These are phyloP conservation scores for Lentithecium fluviatile DNA, from an alignment of 495 filamentous ascomycete genomes.

Conservation along the genomic window DNA sequence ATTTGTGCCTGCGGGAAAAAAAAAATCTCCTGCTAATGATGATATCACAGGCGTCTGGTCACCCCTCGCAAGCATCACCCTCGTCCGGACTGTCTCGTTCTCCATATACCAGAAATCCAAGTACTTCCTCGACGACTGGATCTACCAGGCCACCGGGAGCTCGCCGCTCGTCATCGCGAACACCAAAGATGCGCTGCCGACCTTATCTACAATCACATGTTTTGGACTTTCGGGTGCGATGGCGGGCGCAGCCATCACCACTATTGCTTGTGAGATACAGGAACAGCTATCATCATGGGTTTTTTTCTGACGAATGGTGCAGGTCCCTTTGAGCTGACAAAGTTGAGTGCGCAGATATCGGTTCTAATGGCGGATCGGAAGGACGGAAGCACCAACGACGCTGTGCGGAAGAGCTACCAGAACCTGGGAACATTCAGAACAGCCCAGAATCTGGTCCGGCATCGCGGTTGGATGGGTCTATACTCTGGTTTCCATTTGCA, in stretches of 20 bases:
- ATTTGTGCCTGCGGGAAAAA: background rate
- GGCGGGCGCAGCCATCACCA: conserved; percentile 75
- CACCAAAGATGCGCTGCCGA: conserved; percentile 66
- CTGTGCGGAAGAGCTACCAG: conserved; percentile 65
- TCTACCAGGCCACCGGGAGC: conserved; percentile 61
- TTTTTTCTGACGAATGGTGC: conserved; percentile 9
- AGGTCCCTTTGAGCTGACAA: conserved; percentile 94
- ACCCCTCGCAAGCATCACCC: conserved; percentile 81
- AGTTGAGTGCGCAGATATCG: conserved; percentile 85
- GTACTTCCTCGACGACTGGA: conserved; percentile 65
- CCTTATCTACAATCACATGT: conserved; percentile 64
- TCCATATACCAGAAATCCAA: conserved; percentile 87
- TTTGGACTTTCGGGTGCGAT: conserved; percentile 77
- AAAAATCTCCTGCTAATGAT: conserved; percentile 13
- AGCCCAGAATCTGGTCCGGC: conserved; percentile 72
- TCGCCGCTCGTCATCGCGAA: conserved; percentile 73
- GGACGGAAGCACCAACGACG: conserved; percentile 56
- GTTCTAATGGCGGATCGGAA: conserved; percentile 74
- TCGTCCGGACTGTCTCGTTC: conserved; percentile 89
- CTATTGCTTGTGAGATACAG: conserved; percentile 73
- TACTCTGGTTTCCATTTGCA: conserved; percentile 87
- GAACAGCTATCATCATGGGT: conserved; percentile 6
- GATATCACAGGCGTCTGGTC: conserved; percentile 63
- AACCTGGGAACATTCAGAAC: conserved; percentile 80
- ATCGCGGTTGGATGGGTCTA: conserved; percentile 72